Conservation (phyloP, 192 early-diverging fungal species). For the Hyaloraphidium curvatum region DNA sequence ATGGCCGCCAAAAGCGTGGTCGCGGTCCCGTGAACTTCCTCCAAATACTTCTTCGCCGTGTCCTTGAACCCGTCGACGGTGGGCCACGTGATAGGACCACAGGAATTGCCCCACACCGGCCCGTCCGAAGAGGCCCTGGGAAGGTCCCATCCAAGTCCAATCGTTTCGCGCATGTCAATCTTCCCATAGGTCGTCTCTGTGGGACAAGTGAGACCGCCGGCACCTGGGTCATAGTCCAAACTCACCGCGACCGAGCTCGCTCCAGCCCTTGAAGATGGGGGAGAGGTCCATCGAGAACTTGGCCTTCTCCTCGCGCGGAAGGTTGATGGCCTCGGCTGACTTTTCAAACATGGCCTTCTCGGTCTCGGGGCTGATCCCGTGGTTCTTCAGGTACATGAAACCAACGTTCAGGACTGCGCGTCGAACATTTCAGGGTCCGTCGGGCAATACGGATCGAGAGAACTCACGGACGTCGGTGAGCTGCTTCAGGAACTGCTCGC, state of each 20-base stretch:
- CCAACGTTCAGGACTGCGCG: not conserved
- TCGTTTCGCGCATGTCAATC: slow-evolving; percentile 2
- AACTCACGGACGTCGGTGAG: not conserved
- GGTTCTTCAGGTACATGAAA: slow-evolving; percentile 2
- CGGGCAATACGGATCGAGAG: no score
- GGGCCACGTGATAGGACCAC: not conserved
- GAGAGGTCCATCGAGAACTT: not conserved
- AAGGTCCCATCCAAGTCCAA: not conserved
- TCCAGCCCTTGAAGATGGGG: not conserved
- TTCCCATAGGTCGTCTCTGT: slow-evolving; percentile 1
- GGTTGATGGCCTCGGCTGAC: not conserved
- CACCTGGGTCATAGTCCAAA: no score
- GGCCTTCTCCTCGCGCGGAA: not conserved
- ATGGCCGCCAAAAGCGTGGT: not conserved
- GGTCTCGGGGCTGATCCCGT: not conserved
- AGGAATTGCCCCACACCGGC: not conserved
- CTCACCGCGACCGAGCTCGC: not conserved
- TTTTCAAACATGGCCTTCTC: not conserved
- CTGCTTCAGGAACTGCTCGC: not conserved
- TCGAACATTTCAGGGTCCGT: no score
- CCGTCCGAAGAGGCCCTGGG: not conserved
- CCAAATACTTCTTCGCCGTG: not conserved
- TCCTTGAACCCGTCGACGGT: not conserved
- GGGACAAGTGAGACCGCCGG: no score
- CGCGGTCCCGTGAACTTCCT: not conserved